Evolutionary conservation across 2,329 filamentous ascomycete species (phyloP), one percentile per base, ranked within the genome.

Genomic region (Sporothrix brasiliensis): DNA sequence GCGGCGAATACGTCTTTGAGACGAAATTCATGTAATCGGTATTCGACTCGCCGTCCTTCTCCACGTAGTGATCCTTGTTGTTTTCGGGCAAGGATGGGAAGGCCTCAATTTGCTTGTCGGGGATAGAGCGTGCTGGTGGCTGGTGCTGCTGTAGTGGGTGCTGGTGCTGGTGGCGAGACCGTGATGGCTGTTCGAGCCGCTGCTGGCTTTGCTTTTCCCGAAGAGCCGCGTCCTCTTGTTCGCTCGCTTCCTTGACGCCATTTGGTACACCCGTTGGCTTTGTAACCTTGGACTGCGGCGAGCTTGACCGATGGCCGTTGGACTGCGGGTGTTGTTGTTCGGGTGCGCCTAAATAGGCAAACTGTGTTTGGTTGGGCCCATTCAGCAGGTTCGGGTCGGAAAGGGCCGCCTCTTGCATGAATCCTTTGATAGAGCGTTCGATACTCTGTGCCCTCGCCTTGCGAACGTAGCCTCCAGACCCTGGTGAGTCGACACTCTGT

Each of bases 361-460:
- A 68, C 24, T 49, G 50, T 19, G 68, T 61, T 7, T 14, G 27
- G 34, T 71, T 63, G 14, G 65, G 39, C 13, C 34, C 16, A 47
- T 58, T 68, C 9, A 58, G 34, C 41, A 50, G 34, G 11, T 54
- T 67, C 3, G 68, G 63, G 10, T 67, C 39, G 27, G 61, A 68
- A 1, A 71, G 60, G 0, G 67, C 69, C 1, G 68, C 67, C 56
- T 78, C 76, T 24, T 77, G 76, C 34, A 74, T 74, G 16, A 77
- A 73, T 1, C 74, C 74, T 10, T 73, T 74, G 53, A 78, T 72
- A 2, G 76, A 76, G 5, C 75, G 73, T 50, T 78, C 77, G 1
- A 75, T 73, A 58, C 75, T 78, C 72, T 76, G 77, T 0, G 75
- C 74, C 50, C 77, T 73, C 27, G 75, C 73, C 27, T 74, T 69